phyloP scores from a whole-genome alignment of 371 early-diverging fungal genomes.

The Phascolomyces articulosus region DNA sequence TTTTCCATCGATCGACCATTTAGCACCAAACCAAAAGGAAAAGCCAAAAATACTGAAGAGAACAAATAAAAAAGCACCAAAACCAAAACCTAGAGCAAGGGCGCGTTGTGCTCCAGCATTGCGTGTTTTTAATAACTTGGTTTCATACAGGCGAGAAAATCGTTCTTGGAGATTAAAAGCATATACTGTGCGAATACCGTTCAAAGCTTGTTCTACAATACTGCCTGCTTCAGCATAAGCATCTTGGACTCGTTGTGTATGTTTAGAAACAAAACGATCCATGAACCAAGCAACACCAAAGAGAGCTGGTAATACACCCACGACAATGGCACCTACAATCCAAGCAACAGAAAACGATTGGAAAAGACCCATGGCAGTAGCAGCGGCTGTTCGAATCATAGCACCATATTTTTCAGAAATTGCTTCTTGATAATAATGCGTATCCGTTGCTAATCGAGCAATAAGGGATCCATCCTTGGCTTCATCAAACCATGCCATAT shows the following conservation, averaged over 20 bases:
- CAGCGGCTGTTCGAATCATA: constrained; percentile 61
- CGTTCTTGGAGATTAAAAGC: constrained; percentile 71
- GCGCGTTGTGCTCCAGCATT: constrained; percentile 37
- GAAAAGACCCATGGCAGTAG: constrained; percentile 56
- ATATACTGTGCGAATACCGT: constrained; percentile 77
- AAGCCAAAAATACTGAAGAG: constrained; percentile 60
- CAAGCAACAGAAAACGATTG: constrained; percentile 66
- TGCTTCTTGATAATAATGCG: constrained; percentile 77
- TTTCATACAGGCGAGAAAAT: constrained; percentile 55
- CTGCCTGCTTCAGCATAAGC: constrained; percentile 65
- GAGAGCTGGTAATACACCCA: constrained; percentile 60
- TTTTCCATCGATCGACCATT: constrained; percentile 39
- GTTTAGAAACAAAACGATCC: constrained; percentile 57
- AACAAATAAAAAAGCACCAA: constrained; percentile 53
- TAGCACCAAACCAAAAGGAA: constrained; percentile 68
- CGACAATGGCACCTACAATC: constrained; percentile 79
- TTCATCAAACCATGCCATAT: constrained; percentile 88
- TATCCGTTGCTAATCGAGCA: constrained; percentile 70
- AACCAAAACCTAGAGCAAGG: constrained; percentile 42
- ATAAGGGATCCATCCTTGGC: constrained; percentile 63
- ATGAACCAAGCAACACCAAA: constrained; percentile 46
- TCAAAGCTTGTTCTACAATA: constrained; percentile 77
- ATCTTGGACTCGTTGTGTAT: constrained; percentile 40
- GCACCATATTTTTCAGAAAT: constrained; percentile 80
- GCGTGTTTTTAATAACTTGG: constrained; percentile 44